Evolutionary conservation across 2,329 filamentous ascomycete genomes (phyloP), one percentile per base, ranked within the genome.

Genomic region (Xylaria sp.): DNA sequence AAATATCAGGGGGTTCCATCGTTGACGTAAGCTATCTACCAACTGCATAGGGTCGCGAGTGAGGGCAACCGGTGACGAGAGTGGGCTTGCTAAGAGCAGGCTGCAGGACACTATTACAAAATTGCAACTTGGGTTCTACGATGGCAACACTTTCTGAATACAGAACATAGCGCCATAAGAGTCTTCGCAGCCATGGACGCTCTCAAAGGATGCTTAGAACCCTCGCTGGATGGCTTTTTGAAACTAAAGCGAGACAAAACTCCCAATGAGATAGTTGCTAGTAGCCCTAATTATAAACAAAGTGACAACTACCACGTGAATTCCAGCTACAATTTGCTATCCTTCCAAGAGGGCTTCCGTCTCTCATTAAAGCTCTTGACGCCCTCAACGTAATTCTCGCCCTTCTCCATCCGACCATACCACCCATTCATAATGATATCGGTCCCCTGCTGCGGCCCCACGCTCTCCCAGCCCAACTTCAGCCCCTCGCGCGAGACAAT

Each of bases 351-450:
- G 1, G 90, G 86, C 77, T 85, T 83, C 72, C 89, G 82, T 82
- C 88, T 92, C 82, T 93, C 90, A 17, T 91, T 88, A 79, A 94
- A 94, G 63, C 90, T 91, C 76, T 75, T 79, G 19, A 94, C 80
- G 0, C 91, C 92, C 77, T 94, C 91, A 58, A 83, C 84, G 77
- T 92, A 87, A 75, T 94, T 94, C 68, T 90, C 88, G 0, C 87
- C 89, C 2, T 80, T 82, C 65, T 88, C 81, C 59, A 94, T 80
- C 62, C 79, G 79, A 57, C 78, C 79, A 70, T 85, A 89, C 80
- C 88, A 84, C 1, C 82, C 83, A 57, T 86, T 81, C 15, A 82
- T 79, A 58, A 91, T 73, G 66, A 85, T 72, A 63, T 79, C 79
- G 37, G 87, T 91, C 9, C 79, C 89, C 64, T 85, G 82, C 74